phyloP scores from a whole-genome alignment of 2,329 filamentous ascomycete genomes.

The Calonectria naviculata region DNA sequence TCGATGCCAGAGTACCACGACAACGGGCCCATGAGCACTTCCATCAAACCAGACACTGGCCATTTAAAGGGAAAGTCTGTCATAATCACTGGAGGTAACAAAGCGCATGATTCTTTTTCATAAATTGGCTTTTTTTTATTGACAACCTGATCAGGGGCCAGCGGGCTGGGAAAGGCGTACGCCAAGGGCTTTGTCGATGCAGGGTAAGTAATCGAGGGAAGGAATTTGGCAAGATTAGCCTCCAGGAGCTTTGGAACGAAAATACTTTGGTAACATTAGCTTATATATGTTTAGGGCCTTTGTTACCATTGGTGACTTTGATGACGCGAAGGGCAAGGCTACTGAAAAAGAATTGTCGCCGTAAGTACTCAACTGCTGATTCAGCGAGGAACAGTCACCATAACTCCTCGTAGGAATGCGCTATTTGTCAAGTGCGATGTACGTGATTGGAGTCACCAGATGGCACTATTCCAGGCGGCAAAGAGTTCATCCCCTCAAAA shows the following conservation, averaged over 20 bases:
- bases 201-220: conserved; percentile 9
- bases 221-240: too few relatives aligned
- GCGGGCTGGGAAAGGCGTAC: conserved; percentile 17
- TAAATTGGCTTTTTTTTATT: too few relatives aligned
- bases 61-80: conserved; percentile 1
- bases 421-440: conserved; percentile 54
- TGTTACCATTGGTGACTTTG: conserved; percentile 14
- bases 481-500: conserved; percentile 47
- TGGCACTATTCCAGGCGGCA: conserved; percentile 51
- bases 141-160: background rate
- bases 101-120: too few relatives aligned
- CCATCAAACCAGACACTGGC: background rate
- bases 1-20: conserved; percentile 15
- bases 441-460: conserved; percentile 53
- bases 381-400: background rate
- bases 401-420: background rate
- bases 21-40: background rate
- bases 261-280: too few relatives aligned
- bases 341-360: conserved; percentile 3
- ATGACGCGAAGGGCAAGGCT: background rate
- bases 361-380: background rate
- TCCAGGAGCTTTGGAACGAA: too few relatives aligned
- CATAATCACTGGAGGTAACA: conserved; percentile 22
- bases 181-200: conserved; percentile 8
- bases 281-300: background rate